Evolutionary conservation across 2,329 filamentous ascomycete species (phyloP).

Genomic region (Claviceps digitariae): DNA sequence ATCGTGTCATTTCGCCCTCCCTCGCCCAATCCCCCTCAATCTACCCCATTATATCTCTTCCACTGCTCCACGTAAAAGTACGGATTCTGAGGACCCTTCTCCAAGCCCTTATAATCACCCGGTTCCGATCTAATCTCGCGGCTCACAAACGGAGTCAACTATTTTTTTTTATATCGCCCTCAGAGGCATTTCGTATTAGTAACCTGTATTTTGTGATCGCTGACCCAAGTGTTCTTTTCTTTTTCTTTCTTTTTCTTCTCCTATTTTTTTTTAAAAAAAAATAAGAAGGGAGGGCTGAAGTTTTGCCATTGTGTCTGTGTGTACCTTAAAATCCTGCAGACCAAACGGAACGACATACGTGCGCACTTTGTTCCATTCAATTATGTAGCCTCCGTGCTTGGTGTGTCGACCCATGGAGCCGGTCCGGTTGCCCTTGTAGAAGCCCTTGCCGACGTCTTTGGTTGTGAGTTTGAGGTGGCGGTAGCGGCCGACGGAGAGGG

Average conservation of each 20-base stretch:
- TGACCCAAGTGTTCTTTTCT: no score
- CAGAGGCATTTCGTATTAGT: constrained; percentile 10
- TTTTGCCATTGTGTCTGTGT: no score
- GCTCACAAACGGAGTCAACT: constrained; percentile 74
- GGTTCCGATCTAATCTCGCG: constrained; percentile 37
- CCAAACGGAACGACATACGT: constrained; percentile 68
- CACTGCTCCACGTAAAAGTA: constrained; percentile 48
- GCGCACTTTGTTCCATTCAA: constrained; percentile 79
- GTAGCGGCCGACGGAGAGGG: constrained; percentile 52
- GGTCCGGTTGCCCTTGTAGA: constrained; percentile 90
- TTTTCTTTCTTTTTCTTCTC: no score
- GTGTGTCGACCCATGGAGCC: constrained; percentile 80
- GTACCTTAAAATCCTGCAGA: constrained; percentile 61
- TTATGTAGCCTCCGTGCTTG: constrained; percentile 67
- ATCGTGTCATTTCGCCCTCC: background rate
- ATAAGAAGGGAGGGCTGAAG: no score
- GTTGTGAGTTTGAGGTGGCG: constrained; percentile 74
- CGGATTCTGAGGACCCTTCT: constrained; percentile 45
- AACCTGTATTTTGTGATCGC: background rate
- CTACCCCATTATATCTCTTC: constrained; percentile 54
- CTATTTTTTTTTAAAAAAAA: no score
- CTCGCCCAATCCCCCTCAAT: constrained; percentile 18
- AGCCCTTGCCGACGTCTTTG: constrained; percentile 85
- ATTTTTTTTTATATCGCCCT: no score
- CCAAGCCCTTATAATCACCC: constrained; percentile 40